Conservation (phyloP, 2,329 filamentous ascomycete species). For the Phyllosticta capitalensis region DNA sequence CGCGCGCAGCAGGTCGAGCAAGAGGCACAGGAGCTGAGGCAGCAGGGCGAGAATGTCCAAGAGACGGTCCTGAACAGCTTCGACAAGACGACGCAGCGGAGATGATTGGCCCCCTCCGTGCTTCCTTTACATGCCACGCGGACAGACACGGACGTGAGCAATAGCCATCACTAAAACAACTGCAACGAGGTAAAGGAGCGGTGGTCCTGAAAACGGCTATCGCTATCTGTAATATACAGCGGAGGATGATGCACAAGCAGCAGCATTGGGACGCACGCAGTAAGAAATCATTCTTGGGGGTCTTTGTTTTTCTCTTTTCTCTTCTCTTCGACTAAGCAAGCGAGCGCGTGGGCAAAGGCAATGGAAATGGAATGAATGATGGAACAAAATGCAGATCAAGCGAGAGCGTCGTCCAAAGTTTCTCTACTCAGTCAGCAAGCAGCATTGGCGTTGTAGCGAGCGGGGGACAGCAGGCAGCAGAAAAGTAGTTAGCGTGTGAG, state of each 20-base stretch:
- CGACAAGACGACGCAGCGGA: slow-evolving; percentile 11
- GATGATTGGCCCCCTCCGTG: background rate
- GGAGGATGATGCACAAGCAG: background rate
- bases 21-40: slow-evolving; percentile 9
- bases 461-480: no score
- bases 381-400: no score
- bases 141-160: no score
- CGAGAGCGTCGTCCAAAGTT: no score
- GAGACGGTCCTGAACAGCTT: slow-evolving; percentile 12
- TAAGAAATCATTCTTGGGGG: background rate
- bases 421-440: no score
- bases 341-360: no score
- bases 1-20: slow-evolving; percentile 8
- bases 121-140: no score
- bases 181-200: background rate
- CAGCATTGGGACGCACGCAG: no score
- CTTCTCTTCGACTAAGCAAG: background rate
- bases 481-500: no score
- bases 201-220: background rate
- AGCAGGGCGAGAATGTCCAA: slow-evolving; percentile 12
- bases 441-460: no score
- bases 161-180: background rate
- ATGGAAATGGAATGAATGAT: no score
- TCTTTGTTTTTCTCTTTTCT: background rate
- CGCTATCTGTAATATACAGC: background rate